phyloP scores from a whole-genome alignment of 495 filamentous ascomycete genomes.

The Penicillium steckii region DNA sequence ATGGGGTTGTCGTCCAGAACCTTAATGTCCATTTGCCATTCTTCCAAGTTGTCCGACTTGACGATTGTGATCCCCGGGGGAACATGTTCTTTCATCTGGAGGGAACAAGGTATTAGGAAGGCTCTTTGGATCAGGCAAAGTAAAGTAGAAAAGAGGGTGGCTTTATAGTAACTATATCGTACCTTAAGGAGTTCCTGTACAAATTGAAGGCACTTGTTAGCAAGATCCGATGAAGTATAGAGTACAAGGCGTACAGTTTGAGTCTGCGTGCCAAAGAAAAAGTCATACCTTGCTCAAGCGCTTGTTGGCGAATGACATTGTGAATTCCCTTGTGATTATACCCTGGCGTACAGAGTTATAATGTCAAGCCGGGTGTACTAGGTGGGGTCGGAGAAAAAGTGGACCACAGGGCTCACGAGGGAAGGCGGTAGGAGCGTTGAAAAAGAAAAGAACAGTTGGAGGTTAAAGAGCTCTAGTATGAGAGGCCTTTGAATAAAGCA shows the following conservation, averaged over 20 bases:
- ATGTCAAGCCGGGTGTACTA: background rate
- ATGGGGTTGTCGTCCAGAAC: conserved; percentile 91
- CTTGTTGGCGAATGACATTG: conserved; percentile 45
- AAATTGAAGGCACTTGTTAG: conserved; percentile 4
- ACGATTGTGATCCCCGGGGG: conserved; percentile 76
- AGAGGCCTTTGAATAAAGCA: too few species aligned
- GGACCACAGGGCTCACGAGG: background rate
- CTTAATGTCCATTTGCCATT: conserved; percentile 91
- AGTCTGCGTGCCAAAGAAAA: background rate
- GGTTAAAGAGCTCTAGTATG: background rate
- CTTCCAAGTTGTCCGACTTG: conserved; percentile 73
- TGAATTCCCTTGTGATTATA: background rate
- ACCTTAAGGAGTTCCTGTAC: conserved; percentile 45
- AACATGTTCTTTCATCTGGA: conserved; percentile 48
- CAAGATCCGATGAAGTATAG: background rate
- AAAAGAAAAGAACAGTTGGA: background rate
- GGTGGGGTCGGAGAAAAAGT: background rate
- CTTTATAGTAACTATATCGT: conserved; percentile 2
- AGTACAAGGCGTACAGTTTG: background rate
- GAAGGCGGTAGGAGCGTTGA: background rate
- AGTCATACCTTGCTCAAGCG: conserved; percentile 47
- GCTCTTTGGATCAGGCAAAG: background rate
- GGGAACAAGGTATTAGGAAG: background rate
- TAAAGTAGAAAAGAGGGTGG: background rate
- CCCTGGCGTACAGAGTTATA: background rate